These are phyloP conservation scores for Ustulina deusta DNA, from an alignment of 2,329 filamentous ascomycete species.

Conservation along the genomic window DNA sequence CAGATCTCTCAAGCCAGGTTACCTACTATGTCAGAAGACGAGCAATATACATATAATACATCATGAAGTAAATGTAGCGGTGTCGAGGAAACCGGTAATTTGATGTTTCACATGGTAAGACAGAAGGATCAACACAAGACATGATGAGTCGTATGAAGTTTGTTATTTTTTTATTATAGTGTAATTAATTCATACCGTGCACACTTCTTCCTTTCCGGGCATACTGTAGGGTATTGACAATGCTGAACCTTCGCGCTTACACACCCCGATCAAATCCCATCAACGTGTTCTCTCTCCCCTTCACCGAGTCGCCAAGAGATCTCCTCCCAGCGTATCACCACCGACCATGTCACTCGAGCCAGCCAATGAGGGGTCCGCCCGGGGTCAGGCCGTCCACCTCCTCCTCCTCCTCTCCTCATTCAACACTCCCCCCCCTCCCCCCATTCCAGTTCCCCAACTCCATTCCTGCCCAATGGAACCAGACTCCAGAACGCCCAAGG, in stretches of 20 bases:
- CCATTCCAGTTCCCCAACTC: constrained; percentile 15
- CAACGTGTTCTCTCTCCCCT: constrained; percentile 10
- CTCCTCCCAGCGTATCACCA: constrained; percentile 24
- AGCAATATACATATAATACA: constrained; percentile 9
- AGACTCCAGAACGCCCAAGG: constrained; percentile 26
- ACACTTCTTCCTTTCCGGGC: constrained; percentile 9
- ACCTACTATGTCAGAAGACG: background rate
- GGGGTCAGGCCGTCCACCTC: constrained; percentile 8
- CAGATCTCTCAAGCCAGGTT: background rate
- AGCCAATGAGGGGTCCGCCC: constrained; percentile 26
- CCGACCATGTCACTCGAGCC: constrained; percentile 30
- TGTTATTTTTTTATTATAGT: constrained; percentile 17
- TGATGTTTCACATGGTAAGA: background rate
- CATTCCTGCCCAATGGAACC: constrained; percentile 38
- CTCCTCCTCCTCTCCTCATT: constrained; percentile 8
- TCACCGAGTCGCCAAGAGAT: constrained; percentile 30
- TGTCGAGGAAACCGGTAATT: constrained; percentile 28
- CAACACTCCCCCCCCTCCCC: constrained; percentile 1
- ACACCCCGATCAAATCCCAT: background rate
- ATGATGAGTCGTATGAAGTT: background rate
- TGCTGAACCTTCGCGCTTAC: constrained; percentile 12
- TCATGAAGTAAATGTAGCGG: constrained; percentile 7
- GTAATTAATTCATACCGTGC: constrained; percentile 27
- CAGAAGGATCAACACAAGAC: background rate
- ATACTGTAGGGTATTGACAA: constrained; percentile 13